These are phyloP conservation scores for Phtheirospermum japonicum DNA, from an alignment of 257 asterid species.

Conservation along the genomic window DNA sequence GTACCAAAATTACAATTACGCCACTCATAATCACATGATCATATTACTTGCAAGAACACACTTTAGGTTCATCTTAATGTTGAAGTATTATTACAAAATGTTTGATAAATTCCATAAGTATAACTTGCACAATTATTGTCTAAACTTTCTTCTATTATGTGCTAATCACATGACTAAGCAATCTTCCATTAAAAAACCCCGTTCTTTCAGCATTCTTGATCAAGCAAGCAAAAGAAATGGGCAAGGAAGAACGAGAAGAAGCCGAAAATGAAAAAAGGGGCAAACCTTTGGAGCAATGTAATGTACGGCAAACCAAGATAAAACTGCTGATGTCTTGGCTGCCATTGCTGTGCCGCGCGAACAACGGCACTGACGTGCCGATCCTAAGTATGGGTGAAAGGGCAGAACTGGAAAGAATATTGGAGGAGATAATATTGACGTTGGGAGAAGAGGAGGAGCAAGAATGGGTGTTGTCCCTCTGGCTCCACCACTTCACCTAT, in stretches of 20 bases:
- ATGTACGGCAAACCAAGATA: slow-evolving; percentile 47
- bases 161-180: too few species aligned
- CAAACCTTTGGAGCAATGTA: slow-evolving; percentile 28
- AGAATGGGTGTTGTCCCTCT: slow-evolving; percentile 72
- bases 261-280: neutral
- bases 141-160: too few species aligned
- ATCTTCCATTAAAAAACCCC: too few species aligned
- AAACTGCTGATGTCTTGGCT: slow-evolving; percentile 71
- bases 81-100: neutral
- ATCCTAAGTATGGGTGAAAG: slow-evolving; percentile 56
- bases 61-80: neutral
- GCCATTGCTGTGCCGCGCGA: slow-evolving; percentile 80
- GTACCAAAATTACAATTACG: too few species aligned
- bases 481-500: slow-evolving; percentile 88
- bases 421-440: slow-evolving; percentile 58
- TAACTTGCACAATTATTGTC: too few species aligned
- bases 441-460: slow-evolving; percentile 72
- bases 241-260: slow-evolving; percentile 23
- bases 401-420: slow-evolving; percentile 57
- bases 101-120: too few species aligned
- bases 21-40: too few species aligned
- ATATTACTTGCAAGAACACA: too few species aligned
- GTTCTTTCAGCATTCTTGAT: slow-evolving; percentile 83
- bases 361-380: slow-evolving; percentile 71
- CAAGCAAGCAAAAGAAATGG: slow-evolving; percentile 61